Percentiles rank a stretch among this genome's conserved stretches.
Conservation (phyloP, 192 early-diverging fungal genomes). For the Mortierella antarctica region DNA sequence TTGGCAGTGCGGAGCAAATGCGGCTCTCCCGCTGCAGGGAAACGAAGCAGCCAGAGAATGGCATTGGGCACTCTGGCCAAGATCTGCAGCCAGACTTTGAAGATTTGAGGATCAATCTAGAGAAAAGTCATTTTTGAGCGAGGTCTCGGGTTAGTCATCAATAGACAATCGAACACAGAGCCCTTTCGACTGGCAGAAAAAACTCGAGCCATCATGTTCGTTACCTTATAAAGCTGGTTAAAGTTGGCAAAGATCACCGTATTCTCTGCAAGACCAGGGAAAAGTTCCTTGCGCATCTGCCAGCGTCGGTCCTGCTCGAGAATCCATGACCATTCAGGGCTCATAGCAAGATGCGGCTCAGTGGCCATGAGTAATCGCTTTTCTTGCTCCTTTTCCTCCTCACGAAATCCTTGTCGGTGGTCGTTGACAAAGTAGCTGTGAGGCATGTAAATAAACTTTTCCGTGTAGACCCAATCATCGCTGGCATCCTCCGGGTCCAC, state of each 20-base stretch:
- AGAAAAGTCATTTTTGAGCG: neutral
- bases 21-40: slow-evolving; percentile 87
- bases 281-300: slow-evolving; percentile 87
- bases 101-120: slow-evolving; percentile 88
- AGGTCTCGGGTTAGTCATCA: neutral
- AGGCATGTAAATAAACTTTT: slow-evolving; percentile 93
- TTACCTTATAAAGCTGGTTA: slow-evolving; percentile 94
- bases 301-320: slow-evolving; percentile 82
- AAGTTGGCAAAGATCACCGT: slow-evolving; percentile 95
- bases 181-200: neutral
- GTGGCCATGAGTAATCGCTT: slow-evolving; percentile 27
- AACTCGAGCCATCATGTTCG: neutral
- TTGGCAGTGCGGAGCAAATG: slow-evolving; percentile 77
- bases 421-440: slow-evolving; percentile 96
- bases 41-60: slow-evolving; percentile 91
- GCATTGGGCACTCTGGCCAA: slow-evolving; percentile 83
- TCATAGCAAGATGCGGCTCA: slow-evolving; percentile 37
- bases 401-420: slow-evolving; percentile 91
- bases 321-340: slow-evolving; percentile 70
- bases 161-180: neutral
- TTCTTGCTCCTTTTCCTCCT: slow-evolving; percentile 70
- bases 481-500: slow-evolving; percentile 65
- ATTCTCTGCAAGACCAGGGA: slow-evolving; percentile 84
- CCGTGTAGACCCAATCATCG: slow-evolving; percentile 83
- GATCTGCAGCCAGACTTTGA: slow-evolving; percentile 87